Base-by-base conservation (phyloP, 768 basidiomycete species). In the Amylocystis lapponica region DNA sequence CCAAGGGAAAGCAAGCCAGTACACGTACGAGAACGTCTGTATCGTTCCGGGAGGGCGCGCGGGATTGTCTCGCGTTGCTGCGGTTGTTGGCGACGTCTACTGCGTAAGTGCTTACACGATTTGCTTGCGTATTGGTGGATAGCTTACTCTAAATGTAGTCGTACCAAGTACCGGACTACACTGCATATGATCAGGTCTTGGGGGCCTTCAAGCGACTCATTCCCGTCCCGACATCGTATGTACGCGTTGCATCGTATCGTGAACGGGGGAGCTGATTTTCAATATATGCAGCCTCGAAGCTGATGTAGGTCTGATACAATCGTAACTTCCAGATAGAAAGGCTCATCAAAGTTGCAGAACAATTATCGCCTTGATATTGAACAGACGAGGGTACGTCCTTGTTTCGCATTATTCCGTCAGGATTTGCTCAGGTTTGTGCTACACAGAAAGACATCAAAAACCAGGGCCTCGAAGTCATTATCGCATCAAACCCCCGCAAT, bases 401-500 rank as follows among this genome's bases (percentile, higher is more conserved):
- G 6, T 22, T n/a, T 16, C 27, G 5, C 16, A 23, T 39, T 17
- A 26, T 36, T 5, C 22, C 27, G 10, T 33, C 35, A 17, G 11
- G 39, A 26, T 41, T 1, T 35, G 17, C 10, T n/a, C 10, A 30
- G 7, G 5, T n/a, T n/a, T 33, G 14, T n/a, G 12, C 5, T 11
- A 12, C 47, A 30, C 34, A 86, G 79, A 83, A 71, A 68, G 90
- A 94, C 52, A 89, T 94, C 43, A 72, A 68, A 31, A 85, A 75
- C 1, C 89, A 93, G 64, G 90, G 91, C 12, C 69, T 94, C 16
- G 78, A 83, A 10, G 90, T 94, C 38, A 75, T 95, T 43, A 69
- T 94, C 33, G 86, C 90, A 0, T 92, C 88, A 19, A 97, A 96
- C 65, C 94, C 94, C n/a, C 81, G 93, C 41, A 97, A 96, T 59